phyloP scores from a whole-genome alignment of 495 filamentous ascomycete genomes.

The Cladorrhinum samala region DNA sequence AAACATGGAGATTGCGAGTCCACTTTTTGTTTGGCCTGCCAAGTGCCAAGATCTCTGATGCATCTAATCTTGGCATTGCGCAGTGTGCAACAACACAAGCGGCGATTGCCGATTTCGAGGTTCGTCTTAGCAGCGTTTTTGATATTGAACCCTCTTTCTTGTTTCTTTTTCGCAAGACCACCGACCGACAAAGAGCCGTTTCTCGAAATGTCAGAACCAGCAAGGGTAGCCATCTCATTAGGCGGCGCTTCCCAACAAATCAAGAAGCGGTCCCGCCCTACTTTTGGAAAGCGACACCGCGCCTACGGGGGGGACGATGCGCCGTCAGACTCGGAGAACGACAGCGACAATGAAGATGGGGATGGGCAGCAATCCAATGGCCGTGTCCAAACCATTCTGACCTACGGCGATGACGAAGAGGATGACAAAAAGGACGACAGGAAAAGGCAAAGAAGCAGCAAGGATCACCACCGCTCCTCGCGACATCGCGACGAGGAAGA shows the following conservation, averaged over 20 bases:
- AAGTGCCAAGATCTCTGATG: slow-evolving; percentile 5
- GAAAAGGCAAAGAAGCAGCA: background rate
- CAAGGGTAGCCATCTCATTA: slow-evolving; percentile 36
- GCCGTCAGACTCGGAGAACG: slow-evolving; percentile 27
- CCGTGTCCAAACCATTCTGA: slow-evolving; percentile 34
- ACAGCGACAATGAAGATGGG: slow-evolving; percentile 17
- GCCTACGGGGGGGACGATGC: slow-evolving; percentile 26
- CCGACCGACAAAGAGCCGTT: background rate
- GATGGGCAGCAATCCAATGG: slow-evolving; percentile 1
- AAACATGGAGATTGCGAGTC: no score
- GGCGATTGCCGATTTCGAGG: background rate
- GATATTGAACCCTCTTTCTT: background rate
- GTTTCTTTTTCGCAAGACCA: no score
- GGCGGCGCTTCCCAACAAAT: slow-evolving; percentile 16
- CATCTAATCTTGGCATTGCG: no score
- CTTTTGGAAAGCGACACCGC: slow-evolving; percentile 34
- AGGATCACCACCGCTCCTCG: background rate
- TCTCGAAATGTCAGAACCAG: slow-evolving; percentile 18
- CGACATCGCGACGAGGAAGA: background rate
- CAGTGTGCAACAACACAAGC: no score
- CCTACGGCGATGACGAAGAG: slow-evolving; percentile 9
- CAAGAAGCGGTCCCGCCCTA: slow-evolving; percentile 29
- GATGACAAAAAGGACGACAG: no score
- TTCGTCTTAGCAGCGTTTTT: no score
- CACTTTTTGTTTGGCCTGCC: background rate